Evolutionary conservation across 2,329 filamentous ascomycete genomes (phyloP).

Genomic region (Paraphaeosphaeria sporulosa): DNA sequence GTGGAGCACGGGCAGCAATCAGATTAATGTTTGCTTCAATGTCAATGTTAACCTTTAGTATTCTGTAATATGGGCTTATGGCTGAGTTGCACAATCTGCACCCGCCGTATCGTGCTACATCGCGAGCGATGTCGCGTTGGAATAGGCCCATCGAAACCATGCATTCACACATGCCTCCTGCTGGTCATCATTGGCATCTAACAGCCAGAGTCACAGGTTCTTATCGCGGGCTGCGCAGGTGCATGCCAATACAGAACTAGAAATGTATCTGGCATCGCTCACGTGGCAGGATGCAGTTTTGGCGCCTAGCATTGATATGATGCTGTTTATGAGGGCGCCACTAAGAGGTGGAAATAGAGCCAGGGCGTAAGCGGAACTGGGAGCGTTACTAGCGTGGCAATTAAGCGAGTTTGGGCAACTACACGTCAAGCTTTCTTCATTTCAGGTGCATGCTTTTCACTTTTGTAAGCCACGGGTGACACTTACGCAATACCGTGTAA

Average conservation of each 20-base stretch:
- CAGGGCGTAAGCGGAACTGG: background rate
- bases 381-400: background rate
- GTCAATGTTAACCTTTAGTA: background rate
- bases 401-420: too few species aligned
- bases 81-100: background rate
- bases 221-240: background rate
- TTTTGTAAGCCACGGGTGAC: slow-evolving; percentile 6
- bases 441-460: slow-evolving; percentile 4
- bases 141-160: too few species aligned
- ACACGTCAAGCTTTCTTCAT: slow-evolving; percentile 2
- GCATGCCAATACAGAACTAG: too few species aligned
- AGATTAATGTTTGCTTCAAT: slow-evolving; percentile 5
- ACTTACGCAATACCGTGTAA: background rate
- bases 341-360: slow-evolving; percentile 3
- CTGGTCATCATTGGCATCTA: background rate
- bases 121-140: too few species aligned
- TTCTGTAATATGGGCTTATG: background rate
- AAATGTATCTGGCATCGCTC: background rate
- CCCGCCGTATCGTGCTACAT: background rate
- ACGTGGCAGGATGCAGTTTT: background rate
- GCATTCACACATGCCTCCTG: too few species aligned
- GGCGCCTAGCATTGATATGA: background rate
- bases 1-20: slow-evolving; percentile 14
- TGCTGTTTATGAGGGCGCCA: background rate
- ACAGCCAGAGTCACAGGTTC: background rate